phyloP scores from a whole-genome alignment of 2,329 filamentous ascomycete species.

The Aspergillus clavatus region DNA sequence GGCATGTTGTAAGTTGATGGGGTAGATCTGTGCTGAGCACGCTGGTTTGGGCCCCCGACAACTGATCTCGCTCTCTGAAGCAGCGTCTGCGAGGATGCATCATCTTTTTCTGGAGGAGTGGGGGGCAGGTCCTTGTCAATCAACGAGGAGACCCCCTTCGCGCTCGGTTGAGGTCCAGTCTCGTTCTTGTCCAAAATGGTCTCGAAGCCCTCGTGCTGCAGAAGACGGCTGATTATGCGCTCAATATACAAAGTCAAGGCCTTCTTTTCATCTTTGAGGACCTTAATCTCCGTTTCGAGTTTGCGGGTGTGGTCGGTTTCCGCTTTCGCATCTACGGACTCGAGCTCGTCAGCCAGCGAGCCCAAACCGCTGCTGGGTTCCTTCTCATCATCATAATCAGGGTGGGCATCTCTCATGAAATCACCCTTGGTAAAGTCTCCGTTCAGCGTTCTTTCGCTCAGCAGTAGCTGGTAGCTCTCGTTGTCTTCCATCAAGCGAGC shows the following conservation, averaged over 20 bases:
- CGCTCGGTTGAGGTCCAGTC: constrained; percentile 36
- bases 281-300: constrained; percentile 74
- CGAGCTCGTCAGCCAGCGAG: constrained; percentile 82
- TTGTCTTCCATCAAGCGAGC: constrained; percentile 97
- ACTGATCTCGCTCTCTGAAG: constrained; percentile 59
- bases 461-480: constrained; percentile 91
- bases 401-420: constrained; percentile 58
- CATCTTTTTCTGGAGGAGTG: constrained; percentile 57
- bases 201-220: constrained; percentile 93
- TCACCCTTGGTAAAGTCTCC: constrained; percentile 83
- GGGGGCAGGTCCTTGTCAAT: constrained; percentile 80
- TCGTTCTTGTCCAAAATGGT: constrained; percentile 81
- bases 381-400: constrained; percentile 43
- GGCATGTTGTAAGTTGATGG: constrained; percentile 44
- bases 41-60: constrained; percentile 41
- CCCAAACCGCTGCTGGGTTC: constrained; percentile 39
- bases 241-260: constrained; percentile 96
- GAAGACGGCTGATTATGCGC: constrained; percentile 92
- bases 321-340: constrained; percentile 58
- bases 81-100: constrained; percentile 44
- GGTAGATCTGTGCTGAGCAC: constrained; percentile 41
- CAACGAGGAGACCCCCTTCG: constrained; percentile 21
- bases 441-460: constrained; percentile 92
- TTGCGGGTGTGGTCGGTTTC: constrained; percentile 59
- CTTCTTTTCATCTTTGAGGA: constrained; percentile 90